Conservation (phyloP, 352 stramenopile species). For the Phytophthora capsici region DNA sequence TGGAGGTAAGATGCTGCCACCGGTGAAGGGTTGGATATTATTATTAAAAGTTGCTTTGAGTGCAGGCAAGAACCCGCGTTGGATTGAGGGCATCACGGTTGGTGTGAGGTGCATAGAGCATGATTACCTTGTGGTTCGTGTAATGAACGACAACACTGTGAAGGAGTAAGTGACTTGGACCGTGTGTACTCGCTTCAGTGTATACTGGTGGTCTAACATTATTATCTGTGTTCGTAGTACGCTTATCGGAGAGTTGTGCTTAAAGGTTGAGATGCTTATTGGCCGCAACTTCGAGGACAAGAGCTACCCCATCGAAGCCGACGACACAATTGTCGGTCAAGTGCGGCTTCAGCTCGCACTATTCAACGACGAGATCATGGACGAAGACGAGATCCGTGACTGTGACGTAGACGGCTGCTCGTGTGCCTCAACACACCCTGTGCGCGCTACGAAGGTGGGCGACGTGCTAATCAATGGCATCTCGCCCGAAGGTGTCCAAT, state of each 20-base stretch:
- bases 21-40: background rate
- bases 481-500: conserved; percentile 70
- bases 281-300: conserved; percentile 77
- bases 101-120: conserved; percentile 81
- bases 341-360: conserved; percentile 73
- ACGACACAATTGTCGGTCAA: conserved; percentile 81
- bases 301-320: conserved; percentile 70
- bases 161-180: conserved; percentile 56
- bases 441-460: conserved; percentile 74
- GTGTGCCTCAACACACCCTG: conserved; percentile 57
- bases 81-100: conserved; percentile 71
- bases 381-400: conserved; percentile 62
- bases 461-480: conserved; percentile 81
- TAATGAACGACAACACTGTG: conserved; percentile 85
- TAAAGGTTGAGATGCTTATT: conserved; percentile 77
- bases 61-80: conserved; percentile 75
- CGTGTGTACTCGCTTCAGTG: background rate
- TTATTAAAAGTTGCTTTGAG: conserved; percentile 1
- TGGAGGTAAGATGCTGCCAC: conserved; percentile 41
- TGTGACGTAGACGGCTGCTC: conserved; percentile 74
- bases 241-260: conserved; percentile 68
- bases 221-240: conserved; percentile 37
- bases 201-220: background rate
- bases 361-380: conserved; percentile 83
- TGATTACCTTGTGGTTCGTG: conserved; percentile 76